These are phyloP conservation scores for Zhuliangozyma blackwelliae DNA, from an alignment of 1,139 yeast genomes.

Conservation along the genomic window DNA sequence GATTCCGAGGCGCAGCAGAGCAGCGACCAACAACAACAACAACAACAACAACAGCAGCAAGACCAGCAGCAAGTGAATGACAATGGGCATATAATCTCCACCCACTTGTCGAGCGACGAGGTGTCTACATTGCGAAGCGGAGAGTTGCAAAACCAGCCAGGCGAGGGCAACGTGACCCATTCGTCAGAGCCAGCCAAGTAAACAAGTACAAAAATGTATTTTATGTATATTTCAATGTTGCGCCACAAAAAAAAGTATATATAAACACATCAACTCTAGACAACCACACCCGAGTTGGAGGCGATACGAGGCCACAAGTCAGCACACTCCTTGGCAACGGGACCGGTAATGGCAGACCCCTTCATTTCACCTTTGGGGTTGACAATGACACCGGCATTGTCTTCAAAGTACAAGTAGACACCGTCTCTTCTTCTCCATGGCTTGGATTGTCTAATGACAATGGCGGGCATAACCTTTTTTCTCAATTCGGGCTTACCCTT, in stretches of 20 bases:
- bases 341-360: conserved; percentile 99
- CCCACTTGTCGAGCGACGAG: conserved; percentile 9
- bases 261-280: conserved; percentile 39
- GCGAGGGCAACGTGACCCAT: too few species aligned
- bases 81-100: not conserved
- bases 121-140: conserved; percentile 9
- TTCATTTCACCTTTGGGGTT: conserved; percentile 99
- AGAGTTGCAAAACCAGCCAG: not conserved
- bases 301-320: conserved; percentile 99
- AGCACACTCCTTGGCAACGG: conserved; percentile 99
- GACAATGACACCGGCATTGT: conserved; percentile 99
- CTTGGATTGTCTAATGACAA: conserved; percentile 98
- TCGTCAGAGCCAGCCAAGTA: too few species aligned
- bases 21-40: conserved; percentile 3
- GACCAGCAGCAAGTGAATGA: not conserved
- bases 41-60: conserved; percentile 6
- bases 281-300: conserved; percentile 99
- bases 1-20: too few species aligned
- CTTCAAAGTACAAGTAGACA: conserved; percentile 99
- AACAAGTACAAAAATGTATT: too few species aligned
- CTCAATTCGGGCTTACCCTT: conserved; percentile 99
- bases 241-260: not conserved
- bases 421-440: conserved; percentile 99
- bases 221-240: not conserved
- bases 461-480: conserved; percentile 99